Conservation (phyloP, 306 rosid genomes). For the Canavalia gladiata region DNA sequence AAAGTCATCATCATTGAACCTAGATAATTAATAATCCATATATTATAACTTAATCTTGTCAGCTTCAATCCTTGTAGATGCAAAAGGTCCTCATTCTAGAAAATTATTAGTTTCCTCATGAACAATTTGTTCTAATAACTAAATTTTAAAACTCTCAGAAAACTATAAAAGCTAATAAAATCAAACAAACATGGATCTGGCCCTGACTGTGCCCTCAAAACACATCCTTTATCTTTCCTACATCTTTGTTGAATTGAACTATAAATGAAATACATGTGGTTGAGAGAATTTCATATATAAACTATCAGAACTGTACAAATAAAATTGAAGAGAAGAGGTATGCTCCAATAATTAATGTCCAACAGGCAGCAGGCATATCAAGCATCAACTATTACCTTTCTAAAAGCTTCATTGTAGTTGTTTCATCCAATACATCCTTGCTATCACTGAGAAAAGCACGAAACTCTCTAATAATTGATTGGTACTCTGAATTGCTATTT, state of each 20-base stretch:
- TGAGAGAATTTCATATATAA: constrained; percentile 12
- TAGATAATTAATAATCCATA: constrained; percentile 9
- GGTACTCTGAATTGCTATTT: constrained; percentile 76
- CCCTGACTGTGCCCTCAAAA: constrained; percentile 6
- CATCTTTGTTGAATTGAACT: not conserved
- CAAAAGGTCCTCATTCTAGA: not conserved
- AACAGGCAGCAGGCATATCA: constrained; percentile 43
- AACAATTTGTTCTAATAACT: constrained; percentile 9
- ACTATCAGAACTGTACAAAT: not conserved
- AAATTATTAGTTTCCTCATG: constrained; percentile 5
- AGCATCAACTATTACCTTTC: constrained; percentile 70
- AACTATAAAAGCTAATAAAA: constrained; percentile 30
- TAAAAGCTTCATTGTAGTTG: constrained; percentile 92
- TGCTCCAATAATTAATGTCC: constrained; percentile 25
- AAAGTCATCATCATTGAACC: not conserved
- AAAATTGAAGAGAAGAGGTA: constrained; percentile 25
- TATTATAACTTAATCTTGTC: not conserved
- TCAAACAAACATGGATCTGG: constrained; percentile 15
- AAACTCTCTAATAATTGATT: constrained; percentile 81
- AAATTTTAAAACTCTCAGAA: constrained; percentile 14
- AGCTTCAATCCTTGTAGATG: not conserved
- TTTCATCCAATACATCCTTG: constrained; percentile 94
- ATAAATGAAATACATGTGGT: constrained; percentile 27
- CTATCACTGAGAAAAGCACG: constrained; percentile 95
- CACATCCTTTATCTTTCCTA: constrained; percentile 27